Percentiles rank a stretch among this genome's conserved stretches.
These are phyloP conservation scores for Aspergillus brasiliensis DNA, from an alignment of 2,329 filamentous ascomycete species.

Conservation along the genomic window DNA sequence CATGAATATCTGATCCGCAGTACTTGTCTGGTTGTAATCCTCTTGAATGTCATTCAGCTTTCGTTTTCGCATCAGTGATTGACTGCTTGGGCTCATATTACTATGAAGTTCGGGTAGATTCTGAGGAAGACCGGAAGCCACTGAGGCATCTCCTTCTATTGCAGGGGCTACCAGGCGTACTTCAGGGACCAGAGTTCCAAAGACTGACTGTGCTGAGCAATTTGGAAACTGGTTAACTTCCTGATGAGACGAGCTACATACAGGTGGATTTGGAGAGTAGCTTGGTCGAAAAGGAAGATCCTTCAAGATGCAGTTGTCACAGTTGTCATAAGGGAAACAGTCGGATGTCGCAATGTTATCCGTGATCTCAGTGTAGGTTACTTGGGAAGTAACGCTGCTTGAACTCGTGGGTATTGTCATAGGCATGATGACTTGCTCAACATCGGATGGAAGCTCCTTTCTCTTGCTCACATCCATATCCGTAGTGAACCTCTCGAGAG, in stretches of 20 bases:
- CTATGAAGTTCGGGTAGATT: background rate
- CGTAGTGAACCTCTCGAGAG: background rate
- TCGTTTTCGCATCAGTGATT: background rate
- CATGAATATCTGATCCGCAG: background rate
- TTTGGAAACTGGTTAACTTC: background rate
- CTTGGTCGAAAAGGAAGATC: background rate
- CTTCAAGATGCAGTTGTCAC: background rate
- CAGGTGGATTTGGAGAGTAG: background rate
- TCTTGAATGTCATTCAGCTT: background rate
- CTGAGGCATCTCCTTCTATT: background rate
- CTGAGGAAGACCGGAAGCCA: too few species aligned
- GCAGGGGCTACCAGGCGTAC: background rate
- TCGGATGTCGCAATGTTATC: slow-evolving; percentile 5
- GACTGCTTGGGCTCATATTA: background rate
- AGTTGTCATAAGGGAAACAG: background rate
- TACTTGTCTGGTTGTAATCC: too few species aligned
- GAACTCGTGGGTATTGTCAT: background rate
- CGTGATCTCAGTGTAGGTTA: background rate
- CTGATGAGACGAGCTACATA: background rate
- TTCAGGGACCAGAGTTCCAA: too few species aligned
- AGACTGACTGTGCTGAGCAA: too few species aligned
- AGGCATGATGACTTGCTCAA: background rate
- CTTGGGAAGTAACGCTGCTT: background rate
- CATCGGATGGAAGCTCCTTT: background rate
- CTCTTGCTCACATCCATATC: background rate